phyloP scores from a whole-genome alignment of 495 filamentous ascomycete species.

The Lasiosphaeris hirsuta region DNA sequence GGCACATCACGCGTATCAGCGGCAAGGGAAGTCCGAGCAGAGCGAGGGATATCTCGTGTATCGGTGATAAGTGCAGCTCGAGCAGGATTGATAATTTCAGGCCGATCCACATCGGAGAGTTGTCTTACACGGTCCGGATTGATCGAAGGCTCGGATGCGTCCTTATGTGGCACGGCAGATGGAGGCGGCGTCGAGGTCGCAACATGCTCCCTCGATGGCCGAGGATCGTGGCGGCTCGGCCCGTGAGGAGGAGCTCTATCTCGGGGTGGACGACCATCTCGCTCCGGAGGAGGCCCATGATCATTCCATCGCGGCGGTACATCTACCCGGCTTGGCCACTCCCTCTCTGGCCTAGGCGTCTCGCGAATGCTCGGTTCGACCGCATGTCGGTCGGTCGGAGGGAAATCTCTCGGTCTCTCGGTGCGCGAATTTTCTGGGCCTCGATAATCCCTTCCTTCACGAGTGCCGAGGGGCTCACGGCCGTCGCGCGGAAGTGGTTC shows the following conservation, averaged over 20 bases:
- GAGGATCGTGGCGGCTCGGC: slow-evolving; percentile 31
- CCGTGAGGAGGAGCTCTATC: slow-evolving; percentile 31
- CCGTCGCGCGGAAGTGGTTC: slow-evolving; percentile 37
- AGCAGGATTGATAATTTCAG: slow-evolving; percentile 52
- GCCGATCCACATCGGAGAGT: slow-evolving; percentile 36
- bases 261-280: slow-evolving; percentile 34
- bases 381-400: slow-evolving; percentile 24
- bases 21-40: slow-evolving; percentile 48
- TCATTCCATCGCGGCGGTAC: slow-evolving; percentile 31
- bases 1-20: slow-evolving; percentile 32
- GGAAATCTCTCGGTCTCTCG: slow-evolving; percentile 30
- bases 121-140: slow-evolving; percentile 44
- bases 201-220: slow-evolving; percentile 32
- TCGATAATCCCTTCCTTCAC: slow-evolving; percentile 35
- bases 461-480: slow-evolving; percentile 30
- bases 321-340: slow-evolving; percentile 33
- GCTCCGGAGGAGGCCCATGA: slow-evolving; percentile 24
- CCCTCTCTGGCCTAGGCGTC: slow-evolving; percentile 29
- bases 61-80: slow-evolving; percentile 54
- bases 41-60: slow-evolving; percentile 27
- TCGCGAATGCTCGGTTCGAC: slow-evolving; percentile 28
- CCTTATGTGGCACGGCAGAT: slow-evolving; percentile 28
- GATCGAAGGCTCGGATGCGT: slow-evolving; percentile 38
- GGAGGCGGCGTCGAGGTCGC: slow-evolving; percentile 25
- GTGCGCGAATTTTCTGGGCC: slow-evolving; percentile 25